phyloP scores from a whole-genome alignment of 2,329 filamentous ascomycete genomes.

The Talaromyces atroroseus region DNA sequence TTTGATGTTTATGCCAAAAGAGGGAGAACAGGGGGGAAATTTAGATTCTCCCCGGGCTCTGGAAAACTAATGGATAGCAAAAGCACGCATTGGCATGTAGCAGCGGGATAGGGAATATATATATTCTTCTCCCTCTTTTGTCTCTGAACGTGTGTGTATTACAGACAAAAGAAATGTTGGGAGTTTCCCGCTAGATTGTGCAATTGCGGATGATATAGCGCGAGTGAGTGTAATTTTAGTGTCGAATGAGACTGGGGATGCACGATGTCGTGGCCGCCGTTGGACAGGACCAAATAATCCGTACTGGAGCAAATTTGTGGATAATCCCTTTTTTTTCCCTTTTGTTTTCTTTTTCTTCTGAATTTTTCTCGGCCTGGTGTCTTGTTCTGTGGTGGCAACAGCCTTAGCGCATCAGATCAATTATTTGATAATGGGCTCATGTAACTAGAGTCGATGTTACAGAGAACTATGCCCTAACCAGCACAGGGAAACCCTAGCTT shows the following conservation, averaged over 20 bases:
- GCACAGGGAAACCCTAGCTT: not conserved
- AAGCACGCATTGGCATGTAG: not conserved
- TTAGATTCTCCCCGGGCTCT: not conserved
- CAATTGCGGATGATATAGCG: constrained; percentile 6
- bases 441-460: constrained; percentile 8
- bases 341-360: not conserved
- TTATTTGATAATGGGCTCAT: constrained; percentile 13
- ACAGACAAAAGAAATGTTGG: not conserved
- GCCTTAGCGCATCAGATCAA: constrained; percentile 5
- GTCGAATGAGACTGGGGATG: constrained; percentile 1
- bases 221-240: constrained; percentile 1
- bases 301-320: not conserved
- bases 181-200: not conserved
- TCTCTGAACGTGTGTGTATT: not conserved
- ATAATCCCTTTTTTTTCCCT: not conserved
- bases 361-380: not conserved
- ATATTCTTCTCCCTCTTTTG: too few species aligned
- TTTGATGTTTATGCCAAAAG: not conserved
- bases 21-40: not conserved
- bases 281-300: not conserved
- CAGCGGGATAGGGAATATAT: not conserved
- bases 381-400: constrained; percentile 9
- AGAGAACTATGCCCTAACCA: not conserved
- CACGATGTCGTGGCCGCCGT: constrained; percentile 8
- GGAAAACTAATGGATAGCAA: not conserved